Conservation (phyloP, 495 filamentous ascomycete genomes). For the Aspergillus leporis region DNA sequence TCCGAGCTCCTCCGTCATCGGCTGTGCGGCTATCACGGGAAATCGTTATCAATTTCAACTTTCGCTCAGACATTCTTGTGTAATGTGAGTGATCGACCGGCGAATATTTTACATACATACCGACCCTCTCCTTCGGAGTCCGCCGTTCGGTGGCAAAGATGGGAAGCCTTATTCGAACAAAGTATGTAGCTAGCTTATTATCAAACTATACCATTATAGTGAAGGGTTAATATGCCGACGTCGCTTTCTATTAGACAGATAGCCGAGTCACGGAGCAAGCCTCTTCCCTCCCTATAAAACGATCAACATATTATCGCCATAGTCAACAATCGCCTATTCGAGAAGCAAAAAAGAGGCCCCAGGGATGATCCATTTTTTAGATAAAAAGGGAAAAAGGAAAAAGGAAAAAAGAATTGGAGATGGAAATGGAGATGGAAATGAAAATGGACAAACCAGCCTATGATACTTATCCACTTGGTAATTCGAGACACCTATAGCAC, state of each 20-base stretch:
- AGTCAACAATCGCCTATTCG: not conserved
- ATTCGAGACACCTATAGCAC: not conserved
- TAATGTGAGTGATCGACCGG: no score
- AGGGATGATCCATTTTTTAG: not conserved
- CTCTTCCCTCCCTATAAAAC: not conserved
- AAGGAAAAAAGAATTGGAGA: constrained; percentile 5
- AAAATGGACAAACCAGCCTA: not conserved
- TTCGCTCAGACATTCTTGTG: no score
- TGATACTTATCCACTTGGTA: not conserved
- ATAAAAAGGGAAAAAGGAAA: constrained; percentile 3
- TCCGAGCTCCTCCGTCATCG: not conserved
- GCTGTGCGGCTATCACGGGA: not conserved
- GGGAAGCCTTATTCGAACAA: no score
- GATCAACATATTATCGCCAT: not conserved
- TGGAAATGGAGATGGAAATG: constrained; percentile 7
- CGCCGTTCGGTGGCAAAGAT: not conserved
- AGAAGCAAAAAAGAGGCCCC: not conserved
- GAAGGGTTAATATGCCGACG: not conserved
- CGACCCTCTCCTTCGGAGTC: not conserved
- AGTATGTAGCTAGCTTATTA: no score
- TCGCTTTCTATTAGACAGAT: not conserved
- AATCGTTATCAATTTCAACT: no score
- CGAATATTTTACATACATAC: no score
- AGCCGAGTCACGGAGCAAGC: no score
- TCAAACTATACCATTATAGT: no score